Evolutionary conservation across 768 basidiomycete species (phyloP), one percentile per base, ranked within the genome.

Genomic region (Russula virescens): DNA sequence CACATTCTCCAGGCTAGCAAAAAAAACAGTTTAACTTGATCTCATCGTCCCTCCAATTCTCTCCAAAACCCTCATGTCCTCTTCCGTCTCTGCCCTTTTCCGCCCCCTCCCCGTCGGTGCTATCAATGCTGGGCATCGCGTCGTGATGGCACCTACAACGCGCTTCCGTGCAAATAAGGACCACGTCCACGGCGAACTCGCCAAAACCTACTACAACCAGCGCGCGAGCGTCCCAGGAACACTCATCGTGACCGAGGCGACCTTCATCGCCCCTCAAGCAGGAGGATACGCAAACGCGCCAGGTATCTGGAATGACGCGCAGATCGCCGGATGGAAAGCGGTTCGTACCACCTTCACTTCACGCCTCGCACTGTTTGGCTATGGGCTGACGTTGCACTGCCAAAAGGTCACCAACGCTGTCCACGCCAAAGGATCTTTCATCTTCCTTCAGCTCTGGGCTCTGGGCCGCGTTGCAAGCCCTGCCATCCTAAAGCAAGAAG

Each of bases 281-380:
- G 82, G 80, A 3, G 85, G 83, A 1, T 75, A 72, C 46, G 54
- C 61, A 1, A 72, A 82, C 58, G 78, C 80, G 0, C 88, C 88
- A 1, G 88, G 88, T 0, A 82, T 89, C 58, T 89, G 81, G 77
- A 82, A 70, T n/a, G 70, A 79, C 3, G 82, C 79, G 25, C 89
- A 92, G 65, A 78, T 79, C 34, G 62, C 68, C 10, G 77, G 66
- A 0, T 85, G 84, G 84, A 82, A 79, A 66, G 66, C 71, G 67
- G 80, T 80, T 35, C 21, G 61, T 64, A 25, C 5, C 28, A 18
- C 21, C 31, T 38, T 8, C 31, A 21, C n/a, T 43, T 35, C 38
- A 38, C 38, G 13, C 10, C 28, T 52, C 13, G 35, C 55, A 1
- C 18, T 16, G 18, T 23, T 19, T 43, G 19, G 6, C 19, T 34